Evolutionary conservation across 371 early-diverging fungal species (phyloP).

Genomic region (Massospora cicadina): DNA sequence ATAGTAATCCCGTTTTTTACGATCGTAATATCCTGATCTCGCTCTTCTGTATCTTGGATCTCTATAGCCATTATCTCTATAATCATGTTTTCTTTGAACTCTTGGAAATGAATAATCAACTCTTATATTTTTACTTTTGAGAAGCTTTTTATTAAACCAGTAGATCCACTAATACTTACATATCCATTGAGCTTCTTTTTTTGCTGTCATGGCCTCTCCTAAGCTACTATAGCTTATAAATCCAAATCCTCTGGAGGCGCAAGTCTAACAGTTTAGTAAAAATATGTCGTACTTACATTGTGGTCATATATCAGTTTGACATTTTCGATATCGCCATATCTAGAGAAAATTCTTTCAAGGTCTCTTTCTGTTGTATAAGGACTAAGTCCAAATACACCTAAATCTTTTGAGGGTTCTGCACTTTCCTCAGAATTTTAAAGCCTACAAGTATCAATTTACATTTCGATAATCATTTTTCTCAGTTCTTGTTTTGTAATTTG

Average conservation of each 20-base stretch:
- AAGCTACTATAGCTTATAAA: not conserved
- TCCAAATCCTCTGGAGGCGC: not conserved
- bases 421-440: not conserved
- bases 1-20: not conserved
- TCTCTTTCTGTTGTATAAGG: not conserved
- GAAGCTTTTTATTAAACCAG: not conserved
- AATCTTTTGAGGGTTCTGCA: not conserved
- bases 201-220: not conserved
- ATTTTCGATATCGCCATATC: not conserved
- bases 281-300: not conserved
- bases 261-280: not conserved
- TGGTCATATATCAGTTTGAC: not conserved
- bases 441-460: not conserved
- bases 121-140: not conserved
- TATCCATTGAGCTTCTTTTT: not conserved
- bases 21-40: not conserved
- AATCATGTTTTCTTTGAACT: not conserved
- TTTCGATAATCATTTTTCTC: not conserved
- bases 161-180: not conserved
- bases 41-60: not conserved
- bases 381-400: not conserved
- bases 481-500: not conserved
- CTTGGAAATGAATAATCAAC: not conserved
- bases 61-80: not conserved
- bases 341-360: not conserved